Evolutionary conservation across 768 basidiomycete species (phyloP), one percentile per base, ranked within the genome.

Genomic region (Tylopilus rubrobrunneus): DNA sequence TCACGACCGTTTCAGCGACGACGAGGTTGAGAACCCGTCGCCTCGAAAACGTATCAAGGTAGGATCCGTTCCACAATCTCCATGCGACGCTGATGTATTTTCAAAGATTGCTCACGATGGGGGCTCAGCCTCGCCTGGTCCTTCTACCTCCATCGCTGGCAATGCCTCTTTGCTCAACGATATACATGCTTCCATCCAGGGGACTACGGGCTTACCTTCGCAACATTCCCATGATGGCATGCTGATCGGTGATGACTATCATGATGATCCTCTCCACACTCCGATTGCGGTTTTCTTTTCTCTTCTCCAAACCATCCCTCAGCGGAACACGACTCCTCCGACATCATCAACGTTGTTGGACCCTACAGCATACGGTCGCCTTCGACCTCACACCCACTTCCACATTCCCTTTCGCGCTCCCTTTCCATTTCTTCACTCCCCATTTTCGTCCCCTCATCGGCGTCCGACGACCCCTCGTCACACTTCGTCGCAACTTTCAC

Each of bases 1-100:
- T 7, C 28, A 31, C 29, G 46, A 47, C 25, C 33, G 25, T 43
- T 21, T 45, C 51, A 58, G 55, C 47, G 53, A 56, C 44, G 12
- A 21, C 43, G 58, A 65, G 28, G 46, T n/a, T 19, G 60, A 51
- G 28, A 43, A 8, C n/a, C 46, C 59, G 25, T 66, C 73, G 21
- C 77, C 75, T 7, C 60, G 70, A 25, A 75, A 76, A 53, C 72
- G 76, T 50, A 51, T 67, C 41, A 76, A 71, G 67, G 72, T 72
- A 52, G 27, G 62, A 48, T 28, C 4, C 9, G 11, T 41, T 44
- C 43, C 28, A 15, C 19, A 5, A 14, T 40, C 27, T 47, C 5
- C n/a, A 7, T 53, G 41, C 17, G 8, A 34, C 45, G 28, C 50
- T 69, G 28, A 67, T 41, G 42, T 42, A 28, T 19, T 49, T 48